Evolutionary conservation across 1,139 yeast species (phyloP), one percentile per base, ranked within the genome.

Genomic region (Kurtzmaniella natalensis): DNA sequence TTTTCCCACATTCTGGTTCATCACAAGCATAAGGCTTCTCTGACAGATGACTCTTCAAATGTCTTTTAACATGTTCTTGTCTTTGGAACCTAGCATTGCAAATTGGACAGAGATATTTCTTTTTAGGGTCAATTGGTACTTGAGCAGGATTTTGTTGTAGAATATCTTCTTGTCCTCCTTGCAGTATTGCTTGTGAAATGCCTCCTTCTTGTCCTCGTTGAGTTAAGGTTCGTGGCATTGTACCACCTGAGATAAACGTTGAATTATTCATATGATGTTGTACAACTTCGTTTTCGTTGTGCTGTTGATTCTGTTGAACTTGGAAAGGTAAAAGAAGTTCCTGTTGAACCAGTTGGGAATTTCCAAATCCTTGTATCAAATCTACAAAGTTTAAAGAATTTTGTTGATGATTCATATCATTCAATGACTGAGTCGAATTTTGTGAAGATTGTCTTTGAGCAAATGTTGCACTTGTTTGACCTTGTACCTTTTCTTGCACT

Each of bases 1-100:
- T 63, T 55, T 87, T 85, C 18, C 78, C 78, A 59, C 97, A 87
- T 57, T 76, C 75, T 30, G 75, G 72, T 53, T 76, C 68, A 36
- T 78, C 77, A 59, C 97, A 89, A 37, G 69, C 75, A 53, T 73
- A 88, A 4, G 96, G 96, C 53, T 84, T 83, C 46, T 86, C 96
- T 21, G 86, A 78, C 3, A 94, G 80, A 58, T 89, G 97, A 20
- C 87, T 78, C 48, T 94, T 72, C 76, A 83, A 69, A 55, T 89
- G 97, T 50, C 97, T 72, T 54, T 87, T 85, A 36, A 89, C 86
- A 63, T 92, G 96, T 51, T 92, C 96, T 23, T 94, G 89, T 40
- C 97, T 71, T 53, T 86, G 89, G 67, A 89, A 89, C 34, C 76
- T 59, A 33, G 81, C 74, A 35, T 74, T 76, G 48, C 95, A 81